Evolutionary conservation across 352 stramenopile genomes (phyloP), one percentile per base, ranked within the genome.

Genomic region (Phytophthora megakarya): DNA sequence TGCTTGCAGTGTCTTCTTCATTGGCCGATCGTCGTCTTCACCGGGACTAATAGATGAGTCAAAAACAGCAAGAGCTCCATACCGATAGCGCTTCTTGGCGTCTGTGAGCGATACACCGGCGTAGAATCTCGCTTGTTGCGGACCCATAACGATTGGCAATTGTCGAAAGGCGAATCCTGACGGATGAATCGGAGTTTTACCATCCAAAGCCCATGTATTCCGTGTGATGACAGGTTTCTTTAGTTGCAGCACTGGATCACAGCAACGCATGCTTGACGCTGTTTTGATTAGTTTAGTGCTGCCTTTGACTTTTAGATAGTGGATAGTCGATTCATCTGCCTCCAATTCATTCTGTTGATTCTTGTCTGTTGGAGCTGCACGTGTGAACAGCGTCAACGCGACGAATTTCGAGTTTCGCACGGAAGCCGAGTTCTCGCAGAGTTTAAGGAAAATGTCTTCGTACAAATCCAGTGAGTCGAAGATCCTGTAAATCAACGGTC

Each of bases 71-170:
- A 95, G 40, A 11, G 84, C 84, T 1, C 86, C 86, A 22, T 92
- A 66, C 7, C 78, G 60, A 8, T 75, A 75, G 3, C 66, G 54
- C 26, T 75, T 79, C 43, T 68, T 67, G 39, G 53, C 37, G 68
- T 89, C 75, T 2, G 78, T 56, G 5, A 93, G 70, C 32, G 81
- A 82, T 13, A 91, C 75, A 1, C 84, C 81, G 3, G 79, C 80
- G 60, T 94, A 94, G 59, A 92, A 93, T 18, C 73, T 78, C 12
- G 78, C 79, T 30, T 84, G 76, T 50, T 94, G 86, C 1, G 86
- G 82, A 0, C 84, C 86, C 37, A 81, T 64, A 2, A 94, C 86
- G 37, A 94, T 80, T 26, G 86, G 80, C 0, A 92, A 63, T n/a
- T 75, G 63, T 11, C 67, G 51, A 18, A 90, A 88, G 19, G 86